These are phyloP conservation scores for Crithidia sp. DNA, from an alignment of 208 protist species.

Conservation along the genomic window DNA sequence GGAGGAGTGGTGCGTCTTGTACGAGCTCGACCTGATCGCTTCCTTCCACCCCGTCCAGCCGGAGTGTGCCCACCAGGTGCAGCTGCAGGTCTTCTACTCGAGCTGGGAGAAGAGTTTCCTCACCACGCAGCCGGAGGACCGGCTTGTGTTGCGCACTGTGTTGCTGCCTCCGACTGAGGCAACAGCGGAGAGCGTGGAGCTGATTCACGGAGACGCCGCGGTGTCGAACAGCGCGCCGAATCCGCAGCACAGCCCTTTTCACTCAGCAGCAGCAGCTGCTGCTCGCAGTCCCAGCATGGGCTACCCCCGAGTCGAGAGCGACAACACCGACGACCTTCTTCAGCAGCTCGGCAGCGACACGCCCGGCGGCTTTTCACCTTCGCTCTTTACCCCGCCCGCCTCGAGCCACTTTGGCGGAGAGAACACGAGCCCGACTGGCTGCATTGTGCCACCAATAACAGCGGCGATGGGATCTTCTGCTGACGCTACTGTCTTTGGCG, in stretches of 20 bases:
- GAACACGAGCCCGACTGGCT: no score
- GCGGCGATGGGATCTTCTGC: background rate
- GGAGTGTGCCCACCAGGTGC: constrained; percentile 61
- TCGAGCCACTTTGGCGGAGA: no score
- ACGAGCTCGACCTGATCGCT: constrained; percentile 62
- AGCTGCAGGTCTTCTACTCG: constrained; percentile 80
- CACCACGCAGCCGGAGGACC: constrained; percentile 30
- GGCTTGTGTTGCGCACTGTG: constrained; percentile 32
- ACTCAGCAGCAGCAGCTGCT: no score
- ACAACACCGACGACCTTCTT: background rate
- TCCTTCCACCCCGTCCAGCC: constrained; percentile 31
- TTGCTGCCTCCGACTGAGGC: constrained; percentile 24
- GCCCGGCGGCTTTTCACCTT: no score
- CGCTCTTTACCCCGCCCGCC: no score
- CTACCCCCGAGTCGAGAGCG: background rate
- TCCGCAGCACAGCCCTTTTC: no score
- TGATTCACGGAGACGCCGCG: constrained; percentile 7
- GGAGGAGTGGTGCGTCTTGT: constrained; percentile 58
- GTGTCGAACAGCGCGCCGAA: no score
- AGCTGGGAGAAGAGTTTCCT: constrained; percentile 58
- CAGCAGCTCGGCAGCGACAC: background rate
- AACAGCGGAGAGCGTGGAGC: constrained; percentile 25
- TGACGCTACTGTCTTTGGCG: background rate
- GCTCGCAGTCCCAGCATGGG: no score
- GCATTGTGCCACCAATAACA: no score